Base-by-base conservation (phyloP, 106 monocot species). In the Allium cepa region DNA sequence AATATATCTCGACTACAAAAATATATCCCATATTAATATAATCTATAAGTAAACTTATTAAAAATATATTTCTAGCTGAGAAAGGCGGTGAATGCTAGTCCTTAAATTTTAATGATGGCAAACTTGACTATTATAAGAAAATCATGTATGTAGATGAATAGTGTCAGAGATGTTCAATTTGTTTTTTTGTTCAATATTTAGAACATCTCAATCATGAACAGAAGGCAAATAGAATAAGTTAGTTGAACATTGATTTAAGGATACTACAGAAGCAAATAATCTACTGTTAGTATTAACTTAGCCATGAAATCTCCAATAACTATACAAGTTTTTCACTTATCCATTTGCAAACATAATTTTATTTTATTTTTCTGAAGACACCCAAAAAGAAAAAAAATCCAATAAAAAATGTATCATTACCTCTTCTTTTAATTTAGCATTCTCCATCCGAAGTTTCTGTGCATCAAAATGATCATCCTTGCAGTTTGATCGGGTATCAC, bases 381-480 rank as follows among this genome's bases (percentile, higher is more conserved):
- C 53, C 53, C 53, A 55, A 0, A 55, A 60, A 17, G 7, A 17
- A 64, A 14, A 36, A 26, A 49, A 67, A 26, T 14, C 59, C n/a
- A 49, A 64, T 7, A 49, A 17, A 64, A 49, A 64, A 46, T 28
- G 6, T 4, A 1, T 15, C 50, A 28, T 36, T 36, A 99, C 99
- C 90, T 99, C 99, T 45, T 99, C 90, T 72, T 90, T 93, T 70
- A 99, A 61, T 4, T 85, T 73, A 55, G 87, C 76, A 55, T 99
- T 99, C 73, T 93, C 99, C 85, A 87, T 70, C 7, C 93, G 62
- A 7, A 99, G 83, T 50, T 83, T 90, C 70, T 93, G 87, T 49
- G 92, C 99, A 49, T 93, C 99, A 57, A 90, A 87, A 73, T 77
- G 87, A 62, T 72, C 71, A 69, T 90, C 93, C 47, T 93, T 87